These are phyloP conservation scores for Discostella stelligera DNA, from an alignment of 352 stramenopile species.

Conservation along the genomic window DNA sequence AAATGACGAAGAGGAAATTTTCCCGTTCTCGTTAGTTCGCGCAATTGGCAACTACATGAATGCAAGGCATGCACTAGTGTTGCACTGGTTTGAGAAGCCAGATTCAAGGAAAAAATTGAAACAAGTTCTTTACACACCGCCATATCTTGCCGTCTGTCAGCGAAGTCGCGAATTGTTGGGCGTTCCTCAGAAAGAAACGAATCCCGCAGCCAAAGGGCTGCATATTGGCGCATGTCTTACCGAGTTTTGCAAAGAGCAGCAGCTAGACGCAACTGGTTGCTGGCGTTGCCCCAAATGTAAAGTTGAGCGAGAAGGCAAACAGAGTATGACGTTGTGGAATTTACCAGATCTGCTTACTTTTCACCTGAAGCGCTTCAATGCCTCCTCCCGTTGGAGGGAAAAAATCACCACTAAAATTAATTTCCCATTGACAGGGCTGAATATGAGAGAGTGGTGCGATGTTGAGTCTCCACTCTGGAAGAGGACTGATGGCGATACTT, in stretches of 20 bases:
- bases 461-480: slow-evolving; percentile 61
- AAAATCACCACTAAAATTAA: slow-evolving; percentile 86
- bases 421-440: slow-evolving; percentile 86
- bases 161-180: slow-evolving; percentile 55
- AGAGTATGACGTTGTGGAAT: slow-evolving; percentile 96
- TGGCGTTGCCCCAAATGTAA: slow-evolving; percentile 95
- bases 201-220: slow-evolving; percentile 55
- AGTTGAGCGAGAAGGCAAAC: slow-evolving; percentile 91
- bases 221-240: slow-evolving; percentile 76
- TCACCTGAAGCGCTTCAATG: slow-evolving; percentile 98
- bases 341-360: slow-evolving; percentile 96
- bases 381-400: slow-evolving; percentile 85
- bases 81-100: slow-evolving; percentile 66
- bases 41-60: slow-evolving; percentile 82
- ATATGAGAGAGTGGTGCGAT: slow-evolving; percentile 90
- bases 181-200: slow-evolving; percentile 31
- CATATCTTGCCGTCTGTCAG: slow-evolving; percentile 49
- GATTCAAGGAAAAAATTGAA: slow-evolving; percentile 13
- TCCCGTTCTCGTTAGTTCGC: slow-evolving; percentile 76
- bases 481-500: slow-evolving; percentile 47
- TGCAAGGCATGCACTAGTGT: slow-evolving; percentile 62
- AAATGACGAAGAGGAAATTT: slow-evolving; percentile 67
- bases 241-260: slow-evolving; percentile 83
- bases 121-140: slow-evolving; percentile 63
- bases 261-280: slow-evolving; percentile 62